Evolutionary conservation across 768 basidiomycete species (phyloP).

Genomic region (Podaxis sp.): DNA sequence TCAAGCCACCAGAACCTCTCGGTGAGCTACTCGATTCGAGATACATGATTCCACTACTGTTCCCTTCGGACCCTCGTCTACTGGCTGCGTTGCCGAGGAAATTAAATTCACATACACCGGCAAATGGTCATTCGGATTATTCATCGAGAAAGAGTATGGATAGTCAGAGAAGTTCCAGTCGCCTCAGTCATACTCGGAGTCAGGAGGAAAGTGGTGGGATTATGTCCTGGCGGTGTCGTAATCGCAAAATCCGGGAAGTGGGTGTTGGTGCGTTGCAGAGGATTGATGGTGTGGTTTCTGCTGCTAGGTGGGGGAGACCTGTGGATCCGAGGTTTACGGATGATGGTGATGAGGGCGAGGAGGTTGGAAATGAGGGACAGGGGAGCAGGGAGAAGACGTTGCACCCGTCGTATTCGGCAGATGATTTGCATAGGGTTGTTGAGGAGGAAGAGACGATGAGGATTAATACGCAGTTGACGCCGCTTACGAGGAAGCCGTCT

Average conservation of each 20-base stretch:
- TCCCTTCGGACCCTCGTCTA: slow-evolving; percentile 79
- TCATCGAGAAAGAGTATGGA: slow-evolving; percentile 9
- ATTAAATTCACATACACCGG: slow-evolving; percentile 31
- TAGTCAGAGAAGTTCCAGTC: slow-evolving; percentile 28
- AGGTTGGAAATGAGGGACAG: slow-evolving; percentile 41
- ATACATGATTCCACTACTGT: slow-evolving; percentile 85
- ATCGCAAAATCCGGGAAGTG: slow-evolving; percentile 60
- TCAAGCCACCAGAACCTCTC: slow-evolving; percentile 73
- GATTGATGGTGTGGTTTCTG: slow-evolving; percentile 65
- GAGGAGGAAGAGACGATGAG: slow-evolving; percentile 34
- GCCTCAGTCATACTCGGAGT: slow-evolving; percentile 24
- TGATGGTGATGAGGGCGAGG: slow-evolving; percentile 43
- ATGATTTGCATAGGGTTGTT: slow-evolving; percentile 29
- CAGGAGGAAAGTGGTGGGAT: slow-evolving; percentile 26
- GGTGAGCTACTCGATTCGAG: slow-evolving; percentile 93
- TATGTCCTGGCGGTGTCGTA: slow-evolving; percentile 59
- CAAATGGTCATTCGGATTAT: slow-evolving; percentile 15
- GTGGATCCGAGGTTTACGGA: slow-evolving; percentile 33
- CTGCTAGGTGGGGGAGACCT: slow-evolving; percentile 58
- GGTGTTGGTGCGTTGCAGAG: slow-evolving; percentile 60
- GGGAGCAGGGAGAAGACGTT: slow-evolving; percentile 32
- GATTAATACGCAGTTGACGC: slow-evolving; percentile 47
- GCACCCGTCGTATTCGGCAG: slow-evolving; percentile 22
- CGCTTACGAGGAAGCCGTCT: slow-evolving; percentile 68
- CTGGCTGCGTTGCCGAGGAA: slow-evolving; percentile 67